Evolutionary conservation across 225 moss, liverwort and hornwort species (phyloP).

Genomic region (Pleurozium schreberi): DNA sequence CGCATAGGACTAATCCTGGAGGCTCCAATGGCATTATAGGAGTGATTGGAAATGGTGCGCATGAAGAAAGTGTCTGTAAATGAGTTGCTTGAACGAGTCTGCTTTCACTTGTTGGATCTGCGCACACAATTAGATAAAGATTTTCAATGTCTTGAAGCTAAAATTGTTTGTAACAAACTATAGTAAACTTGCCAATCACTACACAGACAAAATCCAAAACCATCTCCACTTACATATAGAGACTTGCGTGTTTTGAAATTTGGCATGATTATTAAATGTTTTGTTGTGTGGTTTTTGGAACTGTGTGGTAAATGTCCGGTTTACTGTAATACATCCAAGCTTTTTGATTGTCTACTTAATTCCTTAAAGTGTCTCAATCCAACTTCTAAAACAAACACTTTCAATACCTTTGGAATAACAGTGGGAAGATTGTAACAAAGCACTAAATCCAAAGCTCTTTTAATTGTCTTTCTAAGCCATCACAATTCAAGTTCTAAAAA

Average conservation of each 20-base stretch:
- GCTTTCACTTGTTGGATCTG: neutral
- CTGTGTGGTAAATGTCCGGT: too few species aligned
- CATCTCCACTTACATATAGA: too few species aligned
- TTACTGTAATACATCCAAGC: neutral
- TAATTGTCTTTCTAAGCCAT: neutral
- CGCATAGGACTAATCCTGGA: neutral
- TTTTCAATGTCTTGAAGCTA: neutral
- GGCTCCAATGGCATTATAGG: neutral
- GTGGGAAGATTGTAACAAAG: neutral
- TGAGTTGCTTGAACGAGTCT: neutral
- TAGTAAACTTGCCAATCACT: too few species aligned
- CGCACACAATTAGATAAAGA: neutral
- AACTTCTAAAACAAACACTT: neutral
- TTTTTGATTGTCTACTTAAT: neutral
- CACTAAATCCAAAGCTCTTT: neutral
- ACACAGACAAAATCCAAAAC: too few species aligned
- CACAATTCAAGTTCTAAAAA: neutral
- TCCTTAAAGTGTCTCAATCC: neutral
- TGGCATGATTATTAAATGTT: too few species aligned
- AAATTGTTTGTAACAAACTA: neutral
- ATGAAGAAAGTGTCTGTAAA: neutral
- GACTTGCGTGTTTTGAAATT: too few species aligned
- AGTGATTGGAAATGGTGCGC: neutral
- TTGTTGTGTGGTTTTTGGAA: too few species aligned
- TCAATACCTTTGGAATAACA: neutral